These are phyloP conservation scores for Schizophyllum amplum DNA, from an alignment of 1,284 basidiomycete genomes.

Conservation along the genomic window DNA sequence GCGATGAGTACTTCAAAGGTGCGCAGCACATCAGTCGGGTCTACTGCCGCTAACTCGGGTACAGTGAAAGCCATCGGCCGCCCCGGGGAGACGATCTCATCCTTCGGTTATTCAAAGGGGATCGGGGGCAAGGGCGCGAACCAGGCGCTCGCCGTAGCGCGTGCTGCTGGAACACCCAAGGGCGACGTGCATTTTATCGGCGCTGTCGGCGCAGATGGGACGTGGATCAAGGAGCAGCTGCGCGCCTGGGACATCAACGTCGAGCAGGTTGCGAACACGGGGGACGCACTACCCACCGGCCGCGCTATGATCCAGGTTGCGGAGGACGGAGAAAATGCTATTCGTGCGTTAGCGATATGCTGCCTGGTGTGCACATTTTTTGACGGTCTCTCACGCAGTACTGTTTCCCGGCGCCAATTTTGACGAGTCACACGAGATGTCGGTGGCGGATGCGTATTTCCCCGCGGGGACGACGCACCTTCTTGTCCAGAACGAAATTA, in stretches of 20 bases:
- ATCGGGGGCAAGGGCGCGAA: slow-evolving; percentile 55
- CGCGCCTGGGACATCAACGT: slow-evolving; percentile 30
- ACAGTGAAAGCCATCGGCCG: slow-evolving; percentile 41
- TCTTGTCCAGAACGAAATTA: slow-evolving; percentile 53
- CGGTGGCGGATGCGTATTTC: slow-evolving; percentile 13
- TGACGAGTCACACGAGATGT: slow-evolving; percentile 25
- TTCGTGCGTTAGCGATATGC: slow-evolving; percentile 31
- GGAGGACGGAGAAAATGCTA: slow-evolving; percentile 48
- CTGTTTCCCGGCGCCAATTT: slow-evolving; percentile 50
- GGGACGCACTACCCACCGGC: slow-evolving; percentile 33
- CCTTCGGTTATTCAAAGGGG: slow-evolving; percentile 34
- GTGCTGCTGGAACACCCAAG: slow-evolving; percentile 28
- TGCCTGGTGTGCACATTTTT: not conserved
- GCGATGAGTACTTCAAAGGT: slow-evolving; percentile 55
- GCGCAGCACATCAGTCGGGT: slow-evolving; percentile 5
- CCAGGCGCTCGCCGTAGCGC: slow-evolving; percentile 46
- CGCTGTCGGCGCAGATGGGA: slow-evolving; percentile 40
- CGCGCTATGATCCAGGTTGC: slow-evolving; percentile 51
- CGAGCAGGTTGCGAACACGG: slow-evolving; percentile 25
- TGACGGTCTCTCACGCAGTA: too few species aligned
- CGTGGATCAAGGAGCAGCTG: slow-evolving; percentile 35
- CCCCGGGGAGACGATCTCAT: slow-evolving; percentile 51
- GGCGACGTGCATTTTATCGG: slow-evolving; percentile 35
- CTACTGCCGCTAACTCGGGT: not conserved
- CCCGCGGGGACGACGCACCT: slow-evolving; percentile 34